Evolutionary conservation across 1,284 basidiomycete species (phyloP).

Genomic region (Lentinus polychrous): DNA sequence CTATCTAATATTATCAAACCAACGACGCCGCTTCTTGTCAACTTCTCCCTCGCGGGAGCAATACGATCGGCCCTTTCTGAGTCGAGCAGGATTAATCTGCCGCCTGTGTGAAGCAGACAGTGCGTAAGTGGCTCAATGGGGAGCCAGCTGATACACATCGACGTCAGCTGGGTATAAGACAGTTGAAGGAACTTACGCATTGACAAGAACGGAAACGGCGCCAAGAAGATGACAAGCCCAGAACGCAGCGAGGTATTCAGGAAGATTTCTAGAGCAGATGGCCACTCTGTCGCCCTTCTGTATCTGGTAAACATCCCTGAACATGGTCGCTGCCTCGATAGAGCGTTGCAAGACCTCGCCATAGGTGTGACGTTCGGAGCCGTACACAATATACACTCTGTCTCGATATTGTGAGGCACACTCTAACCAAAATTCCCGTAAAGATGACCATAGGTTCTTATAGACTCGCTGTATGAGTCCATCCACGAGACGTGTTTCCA

Average conservation of each 20-base stretch:
- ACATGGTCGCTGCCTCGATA: constrained; percentile 38
- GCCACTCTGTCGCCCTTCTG: constrained; percentile 54
- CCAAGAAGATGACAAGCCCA: constrained; percentile 53
- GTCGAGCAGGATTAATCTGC: constrained; percentile 49
- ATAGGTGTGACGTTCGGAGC: constrained; percentile 43
- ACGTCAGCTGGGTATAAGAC: neutral
- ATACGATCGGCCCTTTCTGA: constrained; percentile 39
- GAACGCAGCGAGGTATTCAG: constrained; percentile 44
- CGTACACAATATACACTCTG: constrained; percentile 46
- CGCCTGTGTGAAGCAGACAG: constrained; percentile 45
- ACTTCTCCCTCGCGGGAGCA: constrained; percentile 9
- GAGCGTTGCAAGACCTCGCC: constrained; percentile 36
- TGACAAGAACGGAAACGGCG: constrained; percentile 44
- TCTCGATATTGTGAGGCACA: constrained; percentile 31
- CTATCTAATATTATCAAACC: constrained; percentile 16
- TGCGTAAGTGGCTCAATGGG: constrained; percentile 38
- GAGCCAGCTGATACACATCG: constrained; percentile 34
- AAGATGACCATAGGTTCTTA: constrained; percentile 45
- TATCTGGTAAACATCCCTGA: constrained; percentile 41
- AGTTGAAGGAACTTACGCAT: constrained; percentile 34
- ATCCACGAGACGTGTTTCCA: constrained; percentile 38
- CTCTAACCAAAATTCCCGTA: constrained; percentile 48
- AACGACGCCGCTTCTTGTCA: constrained; percentile 11
- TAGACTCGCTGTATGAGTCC: constrained; percentile 47
- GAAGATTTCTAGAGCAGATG: constrained; percentile 54